Conservation (phyloP, 1,284 basidiomycete genomes). For the Golubevia sp. region DNA sequence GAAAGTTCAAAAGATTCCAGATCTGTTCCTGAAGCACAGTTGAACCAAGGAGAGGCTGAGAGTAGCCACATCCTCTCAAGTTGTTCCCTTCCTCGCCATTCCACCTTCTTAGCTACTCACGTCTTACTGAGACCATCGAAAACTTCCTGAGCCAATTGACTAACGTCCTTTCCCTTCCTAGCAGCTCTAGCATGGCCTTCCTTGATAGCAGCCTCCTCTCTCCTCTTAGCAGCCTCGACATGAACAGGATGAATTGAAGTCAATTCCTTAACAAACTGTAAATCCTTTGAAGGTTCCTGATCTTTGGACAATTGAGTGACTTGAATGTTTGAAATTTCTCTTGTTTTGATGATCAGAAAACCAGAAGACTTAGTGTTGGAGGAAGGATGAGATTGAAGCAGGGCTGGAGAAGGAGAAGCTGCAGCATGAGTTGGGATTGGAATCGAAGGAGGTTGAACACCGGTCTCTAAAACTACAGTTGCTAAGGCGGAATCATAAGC, state of each 20-base stretch:
- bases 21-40: too few relatives aligned
- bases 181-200: slow-evolving; percentile 13
- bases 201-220: slow-evolving; percentile 29
- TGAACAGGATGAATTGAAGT: slow-evolving; percentile 7
- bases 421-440: slow-evolving; percentile 18
- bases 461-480: slow-evolving; percentile 42
- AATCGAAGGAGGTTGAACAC: slow-evolving; percentile 13
- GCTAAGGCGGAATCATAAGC: slow-evolving; percentile 45
- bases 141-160: slow-evolving; percentile 34
- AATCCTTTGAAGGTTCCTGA: background rate
- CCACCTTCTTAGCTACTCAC: slow-evolving; percentile 36
- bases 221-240: slow-evolving; percentile 8
- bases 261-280: slow-evolving; percentile 3
- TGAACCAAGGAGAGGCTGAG: too few relatives aligned
- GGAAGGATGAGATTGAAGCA: background rate
- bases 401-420: slow-evolving; percentile 29
- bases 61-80: too few relatives aligned
- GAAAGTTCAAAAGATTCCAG: too few relatives aligned
- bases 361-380: slow-evolving; percentile 15
- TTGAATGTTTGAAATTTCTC: slow-evolving; percentile 37
- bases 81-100: too few relatives aligned
- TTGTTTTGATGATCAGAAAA: slow-evolving; percentile 46
- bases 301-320: slow-evolving; percentile 6
- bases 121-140: slow-evolving; percentile 58
- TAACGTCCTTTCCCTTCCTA: slow-evolving; percentile 30